Evolutionary conservation across 345 rosid genomes (phyloP).

Genomic region (Trapa incisa): DNA sequence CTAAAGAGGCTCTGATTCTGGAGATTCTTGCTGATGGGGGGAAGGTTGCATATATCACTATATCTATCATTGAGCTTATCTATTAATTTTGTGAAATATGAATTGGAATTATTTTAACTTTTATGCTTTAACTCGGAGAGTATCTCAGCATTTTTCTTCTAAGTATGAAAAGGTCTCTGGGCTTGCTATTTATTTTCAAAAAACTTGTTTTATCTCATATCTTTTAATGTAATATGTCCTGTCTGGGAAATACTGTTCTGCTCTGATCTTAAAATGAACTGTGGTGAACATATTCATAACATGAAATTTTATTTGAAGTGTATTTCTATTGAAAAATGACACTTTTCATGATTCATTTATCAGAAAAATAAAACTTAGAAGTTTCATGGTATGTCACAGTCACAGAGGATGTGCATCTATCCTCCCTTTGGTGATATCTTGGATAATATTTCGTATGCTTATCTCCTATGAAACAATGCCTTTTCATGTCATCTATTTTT

Average conservation of each 20-base stretch:
- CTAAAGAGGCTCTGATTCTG: conserved; percentile 9
- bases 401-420: too few species aligned
- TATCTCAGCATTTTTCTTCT: not conserved
- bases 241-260: not conserved
- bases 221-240: not conserved
- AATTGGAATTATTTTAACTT: not conserved
- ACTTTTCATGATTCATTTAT: not conserved
- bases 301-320: not conserved
- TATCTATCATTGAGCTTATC: conserved; percentile 12
- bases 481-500: not conserved
- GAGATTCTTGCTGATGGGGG: conserved; percentile 8
- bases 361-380: not conserved
- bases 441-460: not conserved
- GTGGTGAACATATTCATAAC: not conserved
- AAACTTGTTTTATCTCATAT: not conserved
- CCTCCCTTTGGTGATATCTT: too few species aligned
- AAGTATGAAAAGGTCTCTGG: not conserved
- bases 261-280: not conserved
- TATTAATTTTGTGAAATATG: not conserved
- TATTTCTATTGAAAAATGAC: not conserved
- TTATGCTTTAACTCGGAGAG: not conserved
- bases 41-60: conserved; percentile 2
- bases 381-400: not conserved
- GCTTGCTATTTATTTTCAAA: not conserved
- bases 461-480: not conserved